Percentiles rank a stretch among this genome's conserved stretches.
Evolutionary conservation across 805 yeast genomes (phyloP).

Genomic region (Metschnikowia matae): DNA sequence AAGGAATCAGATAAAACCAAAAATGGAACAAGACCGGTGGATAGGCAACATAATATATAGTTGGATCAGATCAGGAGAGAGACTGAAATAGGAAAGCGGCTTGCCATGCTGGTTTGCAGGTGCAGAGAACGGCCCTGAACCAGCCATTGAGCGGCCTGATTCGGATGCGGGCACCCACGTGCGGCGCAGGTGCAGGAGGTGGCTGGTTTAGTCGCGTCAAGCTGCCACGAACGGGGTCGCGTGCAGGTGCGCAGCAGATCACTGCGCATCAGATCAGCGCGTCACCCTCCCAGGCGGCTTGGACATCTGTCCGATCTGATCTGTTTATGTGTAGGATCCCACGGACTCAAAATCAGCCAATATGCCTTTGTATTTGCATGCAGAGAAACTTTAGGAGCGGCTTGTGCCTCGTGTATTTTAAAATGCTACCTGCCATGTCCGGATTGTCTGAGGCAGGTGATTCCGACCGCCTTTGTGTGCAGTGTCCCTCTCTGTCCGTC

Average conservation of each 20-base stretch:
- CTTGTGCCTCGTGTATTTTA: too few relatives aligned
- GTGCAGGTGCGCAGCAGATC: not conserved
- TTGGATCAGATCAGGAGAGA: constrained; percentile 6
- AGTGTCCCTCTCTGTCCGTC: too few relatives aligned
- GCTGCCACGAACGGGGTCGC: not conserved
- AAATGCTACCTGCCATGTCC: too few relatives aligned
- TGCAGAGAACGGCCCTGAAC: constrained; percentile 4
- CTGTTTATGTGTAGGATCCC: not conserved
- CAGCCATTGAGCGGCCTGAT: constrained; percentile 7
- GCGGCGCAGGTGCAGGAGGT: not conserved
- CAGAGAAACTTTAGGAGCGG: too few relatives aligned
- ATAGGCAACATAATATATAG: not conserved
- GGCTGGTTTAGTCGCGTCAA: not conserved
- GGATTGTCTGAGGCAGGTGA: too few relatives aligned
- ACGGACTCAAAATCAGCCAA: too few relatives aligned
- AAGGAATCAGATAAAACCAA: not conserved
- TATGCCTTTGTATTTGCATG: too few relatives aligned
- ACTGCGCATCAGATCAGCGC: not conserved
- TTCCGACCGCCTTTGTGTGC: too few relatives aligned
- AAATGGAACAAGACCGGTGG: not conserved
- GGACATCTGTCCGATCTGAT: not conserved
- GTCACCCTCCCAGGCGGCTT: not conserved
- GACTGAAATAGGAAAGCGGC: constrained; percentile 3
- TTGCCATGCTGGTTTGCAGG: constrained; percentile 5
- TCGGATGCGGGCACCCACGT: not conserved